These are phyloP conservation scores for Mycena galopus DNA, from an alignment of 768 basidiomycete genomes.

Conservation along the genomic window DNA sequence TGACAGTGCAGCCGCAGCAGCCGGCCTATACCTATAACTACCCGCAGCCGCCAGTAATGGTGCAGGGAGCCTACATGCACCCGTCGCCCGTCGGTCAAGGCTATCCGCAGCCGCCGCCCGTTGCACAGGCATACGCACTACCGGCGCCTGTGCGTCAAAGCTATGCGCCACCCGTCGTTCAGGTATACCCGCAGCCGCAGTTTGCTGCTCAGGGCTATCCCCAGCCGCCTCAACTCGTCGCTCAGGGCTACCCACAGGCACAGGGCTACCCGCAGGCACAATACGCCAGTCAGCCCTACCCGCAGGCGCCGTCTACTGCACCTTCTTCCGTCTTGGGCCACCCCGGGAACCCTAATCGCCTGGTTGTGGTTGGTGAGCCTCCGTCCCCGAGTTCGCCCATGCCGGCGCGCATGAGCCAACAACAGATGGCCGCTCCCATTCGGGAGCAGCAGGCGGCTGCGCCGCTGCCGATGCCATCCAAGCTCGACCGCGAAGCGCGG, in stretches of 20 bases:
- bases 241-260: not conserved
- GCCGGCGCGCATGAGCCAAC: not conserved
- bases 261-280: not conserved
- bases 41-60: not conserved
- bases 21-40: not conserved
- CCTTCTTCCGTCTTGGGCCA: not conserved
- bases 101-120: not conserved
- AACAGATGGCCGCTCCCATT: not conserved
- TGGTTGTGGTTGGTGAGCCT: not conserved
- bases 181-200: not conserved
- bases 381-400: not conserved
- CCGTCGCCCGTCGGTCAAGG: not conserved
- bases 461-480: conserved; percentile 8
- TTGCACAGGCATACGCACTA: not conserved
- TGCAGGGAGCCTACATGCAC: not conserved
- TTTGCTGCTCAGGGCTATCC: no score
- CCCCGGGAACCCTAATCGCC: not conserved
- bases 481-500: conserved; percentile 14
- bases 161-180: no score
- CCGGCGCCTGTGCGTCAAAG: no score
- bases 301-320: no score
- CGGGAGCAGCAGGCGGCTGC: not conserved
- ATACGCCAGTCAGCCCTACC: no score
- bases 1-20: conserved; percentile 8
- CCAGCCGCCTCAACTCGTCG: not conserved